phyloP scores from a whole-genome alignment of 2,329 filamentous ascomycete species.

The Aureobasidium sp. region DNA sequence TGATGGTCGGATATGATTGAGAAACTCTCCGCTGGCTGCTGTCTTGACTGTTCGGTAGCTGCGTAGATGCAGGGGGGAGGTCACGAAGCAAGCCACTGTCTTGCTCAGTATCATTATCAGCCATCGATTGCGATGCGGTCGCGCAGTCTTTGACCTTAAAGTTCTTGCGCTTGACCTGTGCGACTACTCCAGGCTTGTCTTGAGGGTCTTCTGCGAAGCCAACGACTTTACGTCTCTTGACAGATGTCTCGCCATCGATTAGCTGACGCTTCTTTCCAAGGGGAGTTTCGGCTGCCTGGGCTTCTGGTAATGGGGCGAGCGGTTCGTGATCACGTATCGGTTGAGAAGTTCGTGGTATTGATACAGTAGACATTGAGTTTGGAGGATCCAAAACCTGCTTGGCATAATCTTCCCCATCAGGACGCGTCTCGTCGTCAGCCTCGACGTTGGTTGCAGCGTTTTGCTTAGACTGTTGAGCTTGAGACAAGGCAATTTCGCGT shows the following conservation, averaged over 20 bases:
- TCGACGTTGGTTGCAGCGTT: background rate
- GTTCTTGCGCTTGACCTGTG: background rate
- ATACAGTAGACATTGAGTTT: background rate
- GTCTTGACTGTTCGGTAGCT: conserved; percentile 16
- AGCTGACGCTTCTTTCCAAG: background rate
- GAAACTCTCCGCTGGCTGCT: background rate
- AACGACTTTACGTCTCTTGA: conserved; percentile 8
- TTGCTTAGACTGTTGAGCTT: conserved; percentile 17
- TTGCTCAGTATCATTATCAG: background rate
- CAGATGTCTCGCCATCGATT: background rate
- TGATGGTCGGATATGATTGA: conserved; percentile 65
- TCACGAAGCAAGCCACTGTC: conserved; percentile 9
- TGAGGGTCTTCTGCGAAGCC: background rate
- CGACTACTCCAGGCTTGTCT: background rate
- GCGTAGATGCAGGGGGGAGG: conserved; percentile 20
- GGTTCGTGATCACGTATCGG: background rate
- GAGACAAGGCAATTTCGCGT: conserved; percentile 25
- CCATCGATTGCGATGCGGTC: conserved; percentile 5
- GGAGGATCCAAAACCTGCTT: conserved; percentile 10
- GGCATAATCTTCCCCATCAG: conserved; percentile 10
- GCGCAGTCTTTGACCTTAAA: conserved; percentile 18
- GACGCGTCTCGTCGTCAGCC: conserved; percentile 10
- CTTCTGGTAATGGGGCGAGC: background rate
- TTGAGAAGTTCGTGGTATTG: background rate
- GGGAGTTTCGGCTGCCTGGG: background rate